Evolutionary conservation across 192 early-diverging fungal genomes (phyloP).

Genomic region (Coemansia sp.): DNA sequence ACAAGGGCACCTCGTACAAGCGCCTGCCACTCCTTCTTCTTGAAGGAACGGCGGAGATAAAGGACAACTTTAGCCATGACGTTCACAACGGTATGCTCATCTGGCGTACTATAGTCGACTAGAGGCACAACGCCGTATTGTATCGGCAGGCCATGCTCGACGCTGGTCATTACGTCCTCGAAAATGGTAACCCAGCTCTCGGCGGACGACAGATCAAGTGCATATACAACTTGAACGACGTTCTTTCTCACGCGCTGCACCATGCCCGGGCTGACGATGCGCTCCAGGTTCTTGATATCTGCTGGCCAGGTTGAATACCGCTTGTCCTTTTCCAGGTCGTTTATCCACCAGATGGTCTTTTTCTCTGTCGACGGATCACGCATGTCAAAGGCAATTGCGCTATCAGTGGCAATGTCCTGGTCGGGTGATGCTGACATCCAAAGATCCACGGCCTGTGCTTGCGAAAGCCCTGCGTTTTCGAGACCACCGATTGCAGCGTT

Average conservation of each 20-base stretch:
- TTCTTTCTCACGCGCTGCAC: slow-evolving; percentile 77
- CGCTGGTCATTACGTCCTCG: slow-evolving; percentile 64
- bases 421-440: slow-evolving; percentile 8
- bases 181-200: slow-evolving; percentile 58
- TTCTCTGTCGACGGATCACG: slow-evolving; percentile 59
- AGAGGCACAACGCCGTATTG: slow-evolving; percentile 84
- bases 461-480: slow-evolving; percentile 40
- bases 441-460: slow-evolving; percentile 28
- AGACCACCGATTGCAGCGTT: slow-evolving; percentile 52
- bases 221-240: slow-evolving; percentile 69
- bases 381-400: slow-evolving; percentile 69
- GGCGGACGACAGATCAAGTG: slow-evolving; percentile 66
- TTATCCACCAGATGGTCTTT: slow-evolving; percentile 77
- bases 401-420: slow-evolving; percentile 7
- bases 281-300: slow-evolving; percentile 57
- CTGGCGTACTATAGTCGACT: slow-evolving; percentile 29
- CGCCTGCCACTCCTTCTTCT: slow-evolving; percentile 32
- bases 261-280: slow-evolving; percentile 66
- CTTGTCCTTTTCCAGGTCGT: slow-evolving; percentile 84
- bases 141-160: slow-evolving; percentile 73
- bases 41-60: slow-evolving; percentile 43
- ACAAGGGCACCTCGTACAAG: slow-evolving; percentile 32
- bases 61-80: slow-evolving; percentile 38
- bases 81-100: slow-evolving; percentile 24
- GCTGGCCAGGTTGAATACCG: slow-evolving; percentile 72